These are phyloP conservation scores for Anethum foeniculum DNA, from an alignment of 140 eudicot species.

Conservation along the genomic window DNA sequence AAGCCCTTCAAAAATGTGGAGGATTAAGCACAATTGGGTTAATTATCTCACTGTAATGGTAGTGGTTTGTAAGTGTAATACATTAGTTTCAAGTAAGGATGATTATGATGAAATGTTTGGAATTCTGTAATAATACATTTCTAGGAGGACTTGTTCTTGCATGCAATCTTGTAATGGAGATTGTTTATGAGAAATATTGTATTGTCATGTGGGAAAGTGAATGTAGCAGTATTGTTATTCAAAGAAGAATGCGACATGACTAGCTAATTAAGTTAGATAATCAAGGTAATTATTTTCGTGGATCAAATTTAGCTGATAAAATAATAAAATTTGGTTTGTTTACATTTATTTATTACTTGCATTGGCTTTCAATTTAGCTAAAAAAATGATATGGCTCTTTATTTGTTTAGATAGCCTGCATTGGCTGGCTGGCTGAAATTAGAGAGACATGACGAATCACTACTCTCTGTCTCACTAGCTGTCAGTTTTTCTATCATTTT, in stretches of 20 bases:
- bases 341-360: too few relatives aligned
- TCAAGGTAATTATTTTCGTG: too few relatives aligned
- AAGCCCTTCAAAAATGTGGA: constrained; percentile 33
- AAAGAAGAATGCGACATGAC: neutral
- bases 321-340: too few relatives aligned
- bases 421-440: too few relatives aligned
- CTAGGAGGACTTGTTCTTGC: neutral
- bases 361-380: too few relatives aligned
- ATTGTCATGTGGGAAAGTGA: neutral
- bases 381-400: too few relatives aligned
- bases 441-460: too few relatives aligned
- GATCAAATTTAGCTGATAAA: too few relatives aligned
- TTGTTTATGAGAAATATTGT: neutral
- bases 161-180: neutral
- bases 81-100: neutral
- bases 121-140: neutral
- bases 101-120: neutral
- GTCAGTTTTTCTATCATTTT: too few relatives aligned
- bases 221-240: neutral
- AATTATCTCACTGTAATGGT: neutral
- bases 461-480: too few relatives aligned
- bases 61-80: neutral
- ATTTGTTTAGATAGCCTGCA: too few relatives aligned
- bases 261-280: too few relatives aligned
- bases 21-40: neutral